A percentile compares a stretch with the other conserved stretches of the same genome.
Conservation (phyloP, 2,329 filamentous ascomycete genomes). For the Myriosclerotinia duriaeana region DNA sequence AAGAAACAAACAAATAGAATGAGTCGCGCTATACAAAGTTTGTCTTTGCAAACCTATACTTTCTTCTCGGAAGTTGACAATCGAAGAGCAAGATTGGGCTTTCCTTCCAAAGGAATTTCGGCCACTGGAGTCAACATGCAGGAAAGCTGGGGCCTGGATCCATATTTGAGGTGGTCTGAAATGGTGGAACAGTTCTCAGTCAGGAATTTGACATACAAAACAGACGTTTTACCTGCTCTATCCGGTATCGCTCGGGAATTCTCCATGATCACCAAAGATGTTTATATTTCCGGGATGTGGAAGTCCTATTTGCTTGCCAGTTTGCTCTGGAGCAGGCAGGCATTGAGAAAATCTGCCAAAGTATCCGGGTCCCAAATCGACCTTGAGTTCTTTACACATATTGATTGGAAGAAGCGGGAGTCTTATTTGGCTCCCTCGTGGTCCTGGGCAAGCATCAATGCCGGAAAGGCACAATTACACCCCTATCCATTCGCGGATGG, state of each 20-base stretch:
- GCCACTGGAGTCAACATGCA: constrained; percentile 14
- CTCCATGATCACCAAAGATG: constrained; percentile 24
- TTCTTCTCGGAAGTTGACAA: constrained; percentile 12
- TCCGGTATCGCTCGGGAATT: constrained; percentile 24
- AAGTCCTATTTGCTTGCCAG: constrained; percentile 19
- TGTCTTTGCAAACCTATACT: background rate
- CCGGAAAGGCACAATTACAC: constrained; percentile 14
- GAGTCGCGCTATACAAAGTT: constrained; percentile 8
- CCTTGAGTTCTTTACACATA: constrained; percentile 6
- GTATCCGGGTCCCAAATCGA: constrained; percentile 11
- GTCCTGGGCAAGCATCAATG: constrained; percentile 28
- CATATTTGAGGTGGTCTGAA: constrained; percentile 24
- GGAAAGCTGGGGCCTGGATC: constrained; percentile 20
- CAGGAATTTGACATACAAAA: constrained; percentile 20
- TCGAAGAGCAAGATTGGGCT: constrained; percentile 8
- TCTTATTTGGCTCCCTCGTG: constrained; percentile 26
- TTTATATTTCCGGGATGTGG: constrained; percentile 25
- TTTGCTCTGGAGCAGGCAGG: constrained; percentile 23
- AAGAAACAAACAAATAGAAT: constrained; percentile 19
- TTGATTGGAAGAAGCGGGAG: constrained; percentile 21
- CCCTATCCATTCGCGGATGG: constrained; percentile 12
- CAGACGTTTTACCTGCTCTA: constrained; percentile 25
- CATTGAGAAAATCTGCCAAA: background rate
- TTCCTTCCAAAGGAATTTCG: constrained; percentile 9
- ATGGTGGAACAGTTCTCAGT: constrained; percentile 23